Conservation (phyloP, 2,329 filamentous ascomycete genomes). For the Monascus ruber region DNA sequence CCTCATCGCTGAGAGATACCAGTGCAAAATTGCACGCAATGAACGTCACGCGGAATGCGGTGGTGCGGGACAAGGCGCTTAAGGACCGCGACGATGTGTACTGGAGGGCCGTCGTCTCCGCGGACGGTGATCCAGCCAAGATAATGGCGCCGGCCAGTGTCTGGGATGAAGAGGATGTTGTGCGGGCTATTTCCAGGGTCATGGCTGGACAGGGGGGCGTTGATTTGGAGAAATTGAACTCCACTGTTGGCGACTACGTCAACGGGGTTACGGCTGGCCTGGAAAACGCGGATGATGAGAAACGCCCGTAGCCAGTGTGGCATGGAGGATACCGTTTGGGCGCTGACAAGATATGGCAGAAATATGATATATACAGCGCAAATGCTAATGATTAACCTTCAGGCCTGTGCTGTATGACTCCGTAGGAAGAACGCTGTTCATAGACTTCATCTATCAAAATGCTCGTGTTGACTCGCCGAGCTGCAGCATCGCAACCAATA, state of each 20-base stretch:
- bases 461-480: too few species aligned
- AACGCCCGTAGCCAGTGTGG: too few species aligned
- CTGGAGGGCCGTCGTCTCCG: conserved; percentile 49
- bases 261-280: conserved; percentile 30
- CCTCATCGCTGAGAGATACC: conserved; percentile 46
- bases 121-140: conserved; percentile 48
- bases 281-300: conserved; percentile 12
- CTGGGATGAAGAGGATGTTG: conserved; percentile 58
- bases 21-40: conserved; percentile 60
- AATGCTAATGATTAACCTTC: too few species aligned
- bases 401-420: too few species aligned
- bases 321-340: too few species aligned
- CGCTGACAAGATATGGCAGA: too few species aligned
- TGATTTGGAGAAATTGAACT: conserved; percentile 30
- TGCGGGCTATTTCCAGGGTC: conserved; percentile 57
- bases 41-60: conserved; percentile 68
- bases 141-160: conserved; percentile 40
- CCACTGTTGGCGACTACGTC: conserved; percentile 34
- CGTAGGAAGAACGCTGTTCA: too few species aligned
- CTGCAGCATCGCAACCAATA: too few species aligned
- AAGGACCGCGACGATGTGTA: conserved; percentile 57
- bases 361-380: too few species aligned
- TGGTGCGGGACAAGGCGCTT: conserved; percentile 60
- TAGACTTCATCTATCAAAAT: too few species aligned
- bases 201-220: conserved; percentile 55